Conservation (phyloP, 2,329 filamentous ascomycete species). For the Fusarium brevicatenulatum region DNA sequence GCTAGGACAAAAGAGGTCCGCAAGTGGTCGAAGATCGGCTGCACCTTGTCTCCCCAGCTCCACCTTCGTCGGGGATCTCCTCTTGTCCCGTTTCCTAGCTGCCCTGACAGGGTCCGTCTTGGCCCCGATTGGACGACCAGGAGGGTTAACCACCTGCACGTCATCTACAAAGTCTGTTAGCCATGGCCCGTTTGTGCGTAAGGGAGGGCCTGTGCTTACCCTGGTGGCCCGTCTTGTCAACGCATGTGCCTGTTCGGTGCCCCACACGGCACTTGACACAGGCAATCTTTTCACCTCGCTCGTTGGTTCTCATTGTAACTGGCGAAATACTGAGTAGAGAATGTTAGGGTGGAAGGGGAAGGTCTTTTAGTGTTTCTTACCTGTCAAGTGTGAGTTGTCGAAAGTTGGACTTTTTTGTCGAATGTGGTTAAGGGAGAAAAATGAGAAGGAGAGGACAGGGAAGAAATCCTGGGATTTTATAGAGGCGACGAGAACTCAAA, state of each 20-base stretch:
- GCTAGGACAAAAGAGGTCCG: rapidly evolving
- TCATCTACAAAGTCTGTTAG: not conserved
- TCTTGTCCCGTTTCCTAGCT: not conserved
- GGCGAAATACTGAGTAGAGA: no score
- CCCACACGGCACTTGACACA: not conserved
- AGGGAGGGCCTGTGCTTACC: not conserved
- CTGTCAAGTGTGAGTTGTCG: not conserved
- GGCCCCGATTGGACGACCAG: not conserved
- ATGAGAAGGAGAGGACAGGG: rapidly evolving
- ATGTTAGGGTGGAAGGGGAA: not conserved
- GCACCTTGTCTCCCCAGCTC: not conserved
- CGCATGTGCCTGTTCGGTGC: not conserved
- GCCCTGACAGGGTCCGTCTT: not conserved
- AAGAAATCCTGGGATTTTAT: not conserved
- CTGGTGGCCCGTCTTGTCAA: not conserved
- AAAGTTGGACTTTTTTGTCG: not conserved
- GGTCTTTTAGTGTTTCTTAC: not conserved
- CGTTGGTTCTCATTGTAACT: not conserved
- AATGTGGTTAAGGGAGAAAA: not conserved
- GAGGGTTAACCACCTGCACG: not conserved
- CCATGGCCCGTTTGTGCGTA: rapidly evolving
- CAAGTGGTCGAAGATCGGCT: not conserved
- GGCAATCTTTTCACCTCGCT: not conserved
- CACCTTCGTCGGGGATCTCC: rapidly evolving
- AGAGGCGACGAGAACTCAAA: no score